Conservation (phyloP, 306 rosid species). For the Citrullus amarus region DNA sequence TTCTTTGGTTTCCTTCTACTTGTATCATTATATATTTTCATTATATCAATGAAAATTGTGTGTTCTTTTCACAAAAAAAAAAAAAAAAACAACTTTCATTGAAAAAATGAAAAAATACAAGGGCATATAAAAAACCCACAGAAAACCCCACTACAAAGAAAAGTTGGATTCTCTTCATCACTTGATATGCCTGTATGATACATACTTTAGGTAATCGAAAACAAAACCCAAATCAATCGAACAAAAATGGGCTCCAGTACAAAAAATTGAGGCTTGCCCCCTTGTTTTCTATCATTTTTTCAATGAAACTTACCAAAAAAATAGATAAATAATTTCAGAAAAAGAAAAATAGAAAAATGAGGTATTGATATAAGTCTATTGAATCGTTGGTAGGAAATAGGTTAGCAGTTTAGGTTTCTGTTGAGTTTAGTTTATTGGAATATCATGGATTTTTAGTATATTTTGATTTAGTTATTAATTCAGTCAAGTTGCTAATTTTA, state of each 20-base stretch:
- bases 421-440: not conserved
- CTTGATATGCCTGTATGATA: not conserved
- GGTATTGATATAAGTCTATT: not conserved
- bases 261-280: not conserved
- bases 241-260: not conserved
- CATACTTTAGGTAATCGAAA: not conserved
- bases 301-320: not conserved
- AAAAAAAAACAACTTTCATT: too few species aligned
- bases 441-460: not conserved
- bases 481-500: not conserved
- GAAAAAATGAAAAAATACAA: too few species aligned
- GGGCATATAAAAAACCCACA: too few species aligned
- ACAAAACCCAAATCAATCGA: not conserved
- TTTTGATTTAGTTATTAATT: not conserved
- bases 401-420: not conserved
- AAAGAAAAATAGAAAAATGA: not conserved
- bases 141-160: too few species aligned
- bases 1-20: too few species aligned
- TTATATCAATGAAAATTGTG: too few species aligned
- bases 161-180: not conserved
- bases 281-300: not conserved
- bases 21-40: too few species aligned
- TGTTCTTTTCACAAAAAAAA: too few species aligned
- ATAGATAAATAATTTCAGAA: too few species aligned
- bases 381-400: not conserved